phyloP scores from a whole-genome alignment of 345 rosid species.

The Euphorbia tirucalli region DNA sequence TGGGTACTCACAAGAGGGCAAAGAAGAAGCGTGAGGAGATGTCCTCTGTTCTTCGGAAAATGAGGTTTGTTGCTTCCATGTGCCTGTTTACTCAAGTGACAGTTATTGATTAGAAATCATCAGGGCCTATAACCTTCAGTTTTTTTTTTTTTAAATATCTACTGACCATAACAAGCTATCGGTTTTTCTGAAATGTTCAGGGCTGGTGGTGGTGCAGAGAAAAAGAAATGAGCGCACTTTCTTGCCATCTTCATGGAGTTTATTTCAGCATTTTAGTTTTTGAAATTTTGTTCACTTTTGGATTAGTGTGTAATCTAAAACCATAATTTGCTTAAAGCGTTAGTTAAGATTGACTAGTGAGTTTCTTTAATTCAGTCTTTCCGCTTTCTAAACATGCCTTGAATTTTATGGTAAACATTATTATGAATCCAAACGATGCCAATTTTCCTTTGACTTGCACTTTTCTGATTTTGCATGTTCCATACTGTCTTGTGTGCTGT shows the following conservation, averaged over 20 bases:
- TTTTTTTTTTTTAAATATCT: neutral
- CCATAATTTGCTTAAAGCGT: neutral
- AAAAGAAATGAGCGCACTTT: constrained; percentile 30
- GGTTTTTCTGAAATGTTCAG: constrained; percentile 14
- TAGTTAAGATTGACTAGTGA: neutral
- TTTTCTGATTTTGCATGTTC: too few species aligned
- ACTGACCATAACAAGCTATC: neutral
- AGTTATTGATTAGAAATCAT: neutral
- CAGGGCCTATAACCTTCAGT: neutral
- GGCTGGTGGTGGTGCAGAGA: constrained; percentile 39
- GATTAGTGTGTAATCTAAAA: neutral
- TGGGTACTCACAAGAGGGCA: constrained; percentile 80
- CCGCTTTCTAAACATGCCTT: neutral
- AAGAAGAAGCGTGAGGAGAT: constrained; percentile 85
- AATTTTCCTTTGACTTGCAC: too few species aligned
- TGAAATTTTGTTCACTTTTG: neutral
- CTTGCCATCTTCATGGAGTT: neutral
- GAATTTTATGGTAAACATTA: neutral
- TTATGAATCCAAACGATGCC: neutral
- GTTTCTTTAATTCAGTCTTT: neutral
- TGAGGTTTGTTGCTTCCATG: constrained; percentile 39
- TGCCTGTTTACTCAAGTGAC: neutral
- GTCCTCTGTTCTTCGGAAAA: constrained; percentile 71
- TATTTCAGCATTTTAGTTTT: neutral
- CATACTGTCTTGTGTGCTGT: neutral